These are phyloP conservation scores for Podila verticillata DNA, from an alignment of 192 early-diverging fungal genomes.

Conservation along the genomic window DNA sequence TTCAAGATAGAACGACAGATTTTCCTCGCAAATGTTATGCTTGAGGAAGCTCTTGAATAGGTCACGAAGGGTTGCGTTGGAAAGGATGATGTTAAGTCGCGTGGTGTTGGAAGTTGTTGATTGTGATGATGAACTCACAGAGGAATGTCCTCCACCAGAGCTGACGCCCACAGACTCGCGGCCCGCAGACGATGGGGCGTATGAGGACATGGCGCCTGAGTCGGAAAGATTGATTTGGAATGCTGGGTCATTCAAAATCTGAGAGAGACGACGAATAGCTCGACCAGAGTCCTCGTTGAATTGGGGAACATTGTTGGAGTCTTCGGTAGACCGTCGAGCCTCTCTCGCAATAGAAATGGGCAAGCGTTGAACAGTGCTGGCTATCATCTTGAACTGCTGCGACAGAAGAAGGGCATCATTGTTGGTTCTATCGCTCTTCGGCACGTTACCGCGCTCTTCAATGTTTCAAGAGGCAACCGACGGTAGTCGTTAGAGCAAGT, in stretches of 20 bases:
- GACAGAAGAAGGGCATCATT: neutral
- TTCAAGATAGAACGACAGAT: constrained; percentile 76
- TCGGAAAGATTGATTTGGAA: constrained; percentile 36
- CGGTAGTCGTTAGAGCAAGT: neutral
- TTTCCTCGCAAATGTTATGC: constrained; percentile 78
- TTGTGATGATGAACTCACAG: constrained; percentile 12
- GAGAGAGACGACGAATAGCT: constrained; percentile 18
- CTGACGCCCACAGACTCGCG: constrained; percentile 17
- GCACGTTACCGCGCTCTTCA: neutral
- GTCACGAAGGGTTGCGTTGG: constrained; percentile 58
- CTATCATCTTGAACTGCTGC: neutral
- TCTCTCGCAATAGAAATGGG: neutral
- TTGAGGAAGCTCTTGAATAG: constrained; percentile 72
- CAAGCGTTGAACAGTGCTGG: neutral
- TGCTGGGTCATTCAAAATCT: constrained; percentile 42
- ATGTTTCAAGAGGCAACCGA: neutral
- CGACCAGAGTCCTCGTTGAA: constrained; percentile 6
- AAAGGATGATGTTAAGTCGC: constrained; percentile 69
- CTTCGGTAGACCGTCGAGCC: neutral
- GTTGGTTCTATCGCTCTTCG: neutral
- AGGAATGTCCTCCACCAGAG: neutral
- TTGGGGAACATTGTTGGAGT: neutral
- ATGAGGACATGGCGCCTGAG: constrained; percentile 10
- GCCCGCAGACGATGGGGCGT: constrained; percentile 27
- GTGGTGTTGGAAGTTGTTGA: constrained; percentile 60